These are phyloP conservation scores for Lathyrus aphaca DNA, from an alignment of 306 rosid genomes.

Conservation along the genomic window DNA sequence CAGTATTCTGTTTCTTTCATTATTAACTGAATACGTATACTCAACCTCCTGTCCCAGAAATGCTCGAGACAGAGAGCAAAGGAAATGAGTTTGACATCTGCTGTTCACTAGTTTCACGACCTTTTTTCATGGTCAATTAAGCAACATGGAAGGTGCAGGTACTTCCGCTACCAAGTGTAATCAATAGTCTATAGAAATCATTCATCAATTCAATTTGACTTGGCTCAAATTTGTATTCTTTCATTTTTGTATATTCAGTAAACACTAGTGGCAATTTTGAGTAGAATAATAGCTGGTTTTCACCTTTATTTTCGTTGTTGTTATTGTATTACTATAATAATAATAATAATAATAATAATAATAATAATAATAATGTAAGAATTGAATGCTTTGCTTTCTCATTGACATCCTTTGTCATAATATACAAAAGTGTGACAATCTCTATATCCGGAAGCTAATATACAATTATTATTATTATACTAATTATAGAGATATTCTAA, in stretches of 20 bases:
- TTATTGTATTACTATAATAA: background rate
- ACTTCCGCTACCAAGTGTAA: slow-evolving; percentile 39
- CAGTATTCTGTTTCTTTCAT: slow-evolving; percentile 41
- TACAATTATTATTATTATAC: too few relatives aligned
- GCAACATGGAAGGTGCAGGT: slow-evolving; percentile 41
- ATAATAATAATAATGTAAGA: background rate
- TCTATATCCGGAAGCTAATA: too few relatives aligned
- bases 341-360: background rate
- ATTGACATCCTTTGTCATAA: too few relatives aligned
- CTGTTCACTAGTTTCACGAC: slow-evolving; percentile 47
- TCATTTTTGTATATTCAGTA: slow-evolving; percentile 57
- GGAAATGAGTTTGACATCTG: slow-evolving; percentile 44
- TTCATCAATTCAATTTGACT: slow-evolving; percentile 41
- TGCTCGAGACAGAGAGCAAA: slow-evolving; percentile 45
- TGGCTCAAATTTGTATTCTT: slow-evolving; percentile 59
- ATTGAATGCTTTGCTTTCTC: too few relatives aligned
- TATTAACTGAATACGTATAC: slow-evolving; percentile 49
- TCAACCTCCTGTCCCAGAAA: slow-evolving; percentile 41
- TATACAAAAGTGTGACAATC: too few relatives aligned
- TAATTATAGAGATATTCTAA: too few relatives aligned
- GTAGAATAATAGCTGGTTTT: slow-evolving; percentile 51
- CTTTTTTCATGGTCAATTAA: slow-evolving; percentile 45
- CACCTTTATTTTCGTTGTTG: slow-evolving; percentile 2
- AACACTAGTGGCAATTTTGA: slow-evolving; percentile 55
- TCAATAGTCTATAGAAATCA: slow-evolving; percentile 48